Conservation (phyloP, 2,329 filamentous ascomycete species). For the Metarhizium brunneum region DNA sequence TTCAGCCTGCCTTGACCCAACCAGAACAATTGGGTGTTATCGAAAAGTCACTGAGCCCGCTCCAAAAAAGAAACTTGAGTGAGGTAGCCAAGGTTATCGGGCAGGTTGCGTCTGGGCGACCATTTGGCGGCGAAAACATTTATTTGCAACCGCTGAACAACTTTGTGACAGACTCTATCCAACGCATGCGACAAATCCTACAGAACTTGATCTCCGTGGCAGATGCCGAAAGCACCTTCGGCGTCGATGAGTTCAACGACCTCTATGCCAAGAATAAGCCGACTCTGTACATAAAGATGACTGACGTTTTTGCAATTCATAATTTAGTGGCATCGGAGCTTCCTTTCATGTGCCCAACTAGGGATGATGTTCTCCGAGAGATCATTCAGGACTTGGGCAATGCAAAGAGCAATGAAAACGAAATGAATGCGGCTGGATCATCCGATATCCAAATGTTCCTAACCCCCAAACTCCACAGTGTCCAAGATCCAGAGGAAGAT, state of each 20-base stretch:
- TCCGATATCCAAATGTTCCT: slow-evolving; percentile 87
- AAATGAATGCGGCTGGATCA: slow-evolving; percentile 78
- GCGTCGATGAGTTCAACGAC: slow-evolving; percentile 98
- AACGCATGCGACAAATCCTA: slow-evolving; percentile 68
- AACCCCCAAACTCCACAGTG: slow-evolving; percentile 79
- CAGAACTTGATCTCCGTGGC: slow-evolving; percentile 71
- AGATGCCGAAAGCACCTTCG: slow-evolving; percentile 83
- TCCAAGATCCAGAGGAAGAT: slow-evolving; percentile 87
- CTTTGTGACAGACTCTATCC: slow-evolving; percentile 78
- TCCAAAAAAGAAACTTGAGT: slow-evolving; percentile 85
- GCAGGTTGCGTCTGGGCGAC: slow-evolving; percentile 77
- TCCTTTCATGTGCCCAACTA: slow-evolving; percentile 62
- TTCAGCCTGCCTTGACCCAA: slow-evolving; percentile 79
- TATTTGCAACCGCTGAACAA: slow-evolving; percentile 93
- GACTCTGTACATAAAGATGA: slow-evolving; percentile 98
- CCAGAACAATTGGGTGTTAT: slow-evolving; percentile 91
- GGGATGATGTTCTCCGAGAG: slow-evolving; percentile 83
- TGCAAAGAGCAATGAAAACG: slow-evolving; percentile 91
- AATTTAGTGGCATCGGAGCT: slow-evolving; percentile 76
- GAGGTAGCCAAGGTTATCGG: slow-evolving; percentile 88
- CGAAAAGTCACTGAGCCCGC: slow-evolving; percentile 77
- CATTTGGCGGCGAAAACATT: slow-evolving; percentile 90
- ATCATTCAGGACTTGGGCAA: slow-evolving; percentile 90
- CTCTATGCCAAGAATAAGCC: slow-evolving; percentile 94
- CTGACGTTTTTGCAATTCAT: slow-evolving; percentile 94